Conservation (phyloP, 2,329 filamentous ascomycete genomes). For the Exophiala sideris region DNA sequence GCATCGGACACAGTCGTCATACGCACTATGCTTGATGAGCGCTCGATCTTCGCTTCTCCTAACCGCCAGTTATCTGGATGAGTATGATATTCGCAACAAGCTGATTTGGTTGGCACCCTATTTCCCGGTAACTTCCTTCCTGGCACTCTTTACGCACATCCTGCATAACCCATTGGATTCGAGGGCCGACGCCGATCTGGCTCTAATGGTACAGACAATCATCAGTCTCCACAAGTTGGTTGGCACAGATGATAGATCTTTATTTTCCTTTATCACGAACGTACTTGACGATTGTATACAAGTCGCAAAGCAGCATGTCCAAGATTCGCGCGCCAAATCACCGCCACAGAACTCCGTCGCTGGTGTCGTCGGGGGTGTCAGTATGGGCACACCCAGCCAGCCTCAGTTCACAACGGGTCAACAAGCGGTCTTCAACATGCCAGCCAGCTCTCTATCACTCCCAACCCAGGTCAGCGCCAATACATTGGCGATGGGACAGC, state of each 20-base stretch:
- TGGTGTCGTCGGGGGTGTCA: neutral
- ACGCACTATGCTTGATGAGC: slow-evolving; percentile 9
- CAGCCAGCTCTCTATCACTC: too few species aligned
- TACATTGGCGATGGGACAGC: too few species aligned
- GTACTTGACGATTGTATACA: neutral
- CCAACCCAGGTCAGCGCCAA: too few species aligned
- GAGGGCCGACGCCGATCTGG: slow-evolving; percentile 2
- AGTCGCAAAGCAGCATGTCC: neutral
- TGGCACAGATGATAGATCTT: neutral
- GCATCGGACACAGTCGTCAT: slow-evolving; percentile 1
- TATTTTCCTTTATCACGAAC: neutral
- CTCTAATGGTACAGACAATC: slow-evolving; percentile 1
- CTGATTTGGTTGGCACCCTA: slow-evolving; percentile 10
- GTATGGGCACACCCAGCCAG: neutral
- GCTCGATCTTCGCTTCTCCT: slow-evolving; percentile 11
- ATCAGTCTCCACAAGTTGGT: neutral
- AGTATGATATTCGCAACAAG: slow-evolving; percentile 2
- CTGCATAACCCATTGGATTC: slow-evolving; percentile 7
- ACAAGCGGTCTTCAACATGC: too few species aligned
- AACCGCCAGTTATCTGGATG: slow-evolving; percentile 3
- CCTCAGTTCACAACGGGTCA: neutral
- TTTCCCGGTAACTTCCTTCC: slow-evolving; percentile 8
- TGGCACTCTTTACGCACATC: slow-evolving; percentile 10
- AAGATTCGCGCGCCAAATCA: neutral
- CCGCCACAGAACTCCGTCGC: neutral